Conservation (phyloP, 2,329 filamentous ascomycete genomes). For the Xylariaceae sp. region DNA sequence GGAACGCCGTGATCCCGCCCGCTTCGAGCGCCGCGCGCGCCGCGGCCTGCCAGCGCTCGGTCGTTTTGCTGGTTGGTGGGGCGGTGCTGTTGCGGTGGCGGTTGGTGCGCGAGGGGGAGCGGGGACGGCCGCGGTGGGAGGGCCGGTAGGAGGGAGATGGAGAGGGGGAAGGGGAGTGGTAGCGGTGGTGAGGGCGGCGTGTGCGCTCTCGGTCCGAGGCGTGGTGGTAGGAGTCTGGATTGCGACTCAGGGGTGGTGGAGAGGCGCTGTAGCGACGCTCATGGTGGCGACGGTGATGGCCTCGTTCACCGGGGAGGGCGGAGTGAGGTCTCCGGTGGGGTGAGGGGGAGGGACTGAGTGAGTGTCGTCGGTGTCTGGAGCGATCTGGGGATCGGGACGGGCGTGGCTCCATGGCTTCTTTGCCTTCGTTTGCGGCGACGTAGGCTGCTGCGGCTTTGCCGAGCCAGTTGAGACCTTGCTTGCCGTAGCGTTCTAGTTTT, state of each 20-base stretch:
- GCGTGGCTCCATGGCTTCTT: constrained; percentile 3
- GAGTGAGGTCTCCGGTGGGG: constrained; percentile 21
- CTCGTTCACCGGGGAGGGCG: constrained; percentile 16
- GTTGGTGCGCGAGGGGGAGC: constrained; percentile 13
- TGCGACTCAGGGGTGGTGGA: constrained; percentile 15
- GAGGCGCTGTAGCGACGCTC: constrained; percentile 12
- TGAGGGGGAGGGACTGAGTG: constrained; percentile 24
- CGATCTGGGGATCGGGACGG: constrained; percentile 23
- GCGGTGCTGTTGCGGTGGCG: constrained; percentile 8
- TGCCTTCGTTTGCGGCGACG: constrained; percentile 25
- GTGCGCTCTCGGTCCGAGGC: constrained; percentile 8
- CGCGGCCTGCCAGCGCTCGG: constrained; percentile 33
- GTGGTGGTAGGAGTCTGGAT: constrained; percentile 14
- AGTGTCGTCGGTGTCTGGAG: constrained; percentile 17
- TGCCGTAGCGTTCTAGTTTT: constrained; percentile 26
- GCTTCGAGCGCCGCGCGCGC: constrained; percentile 44
- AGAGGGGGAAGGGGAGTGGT: constrained; percentile 18
- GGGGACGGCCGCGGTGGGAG: constrained; percentile 15
- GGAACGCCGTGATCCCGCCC: constrained; percentile 45
- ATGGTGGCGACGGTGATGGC: constrained; percentile 5
- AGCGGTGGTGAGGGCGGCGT: constrained; percentile 17
- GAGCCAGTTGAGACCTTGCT: constrained; percentile 27
- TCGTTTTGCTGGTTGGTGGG: constrained; percentile 14
- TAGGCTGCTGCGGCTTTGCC: constrained; percentile 30
- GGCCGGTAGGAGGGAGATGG: constrained; percentile 15